Conservation (phyloP, 345 rosid genomes). For the Trapa bicornis region DNA sequence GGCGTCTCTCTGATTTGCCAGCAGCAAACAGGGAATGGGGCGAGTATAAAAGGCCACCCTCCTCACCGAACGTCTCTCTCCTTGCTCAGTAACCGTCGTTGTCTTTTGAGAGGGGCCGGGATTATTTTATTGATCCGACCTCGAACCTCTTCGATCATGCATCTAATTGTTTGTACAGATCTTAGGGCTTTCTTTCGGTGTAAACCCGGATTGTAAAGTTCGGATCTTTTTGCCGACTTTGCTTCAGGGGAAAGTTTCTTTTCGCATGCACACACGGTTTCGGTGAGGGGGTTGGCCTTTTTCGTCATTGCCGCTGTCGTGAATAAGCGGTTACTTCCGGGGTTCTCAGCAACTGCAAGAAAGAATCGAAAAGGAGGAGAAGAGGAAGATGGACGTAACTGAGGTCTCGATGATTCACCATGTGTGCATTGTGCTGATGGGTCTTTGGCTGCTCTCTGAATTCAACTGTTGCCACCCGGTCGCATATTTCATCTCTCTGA, state of each 20-base stretch:
- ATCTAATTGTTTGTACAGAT: no score
- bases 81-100: no score
- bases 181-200: no score
- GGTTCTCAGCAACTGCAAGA: not conserved
- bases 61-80: no score
- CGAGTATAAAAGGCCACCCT: no score
- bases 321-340: not conserved
- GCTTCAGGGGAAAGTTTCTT: not conserved
- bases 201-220: no score
- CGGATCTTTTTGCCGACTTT: no score
- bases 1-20: no score
- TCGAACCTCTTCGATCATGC: no score
- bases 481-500: conserved; percentile 45
- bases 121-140: no score
- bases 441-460: conserved; percentile 60
- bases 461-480: conserved; percentile 40
- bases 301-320: not conserved
- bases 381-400: conserved; percentile 20
- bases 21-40: no score
- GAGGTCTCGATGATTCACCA: conserved; percentile 66
- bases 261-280: not conserved
- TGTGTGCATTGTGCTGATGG: conserved; percentile 47
- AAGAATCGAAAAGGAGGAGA: conserved; percentile 2
- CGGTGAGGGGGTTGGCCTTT: not conserved
- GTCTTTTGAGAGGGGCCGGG: no score